These are phyloP conservation scores for Diplodia intermedia DNA, from an alignment of 2,329 filamentous ascomycete species.

Conservation along the genomic window DNA sequence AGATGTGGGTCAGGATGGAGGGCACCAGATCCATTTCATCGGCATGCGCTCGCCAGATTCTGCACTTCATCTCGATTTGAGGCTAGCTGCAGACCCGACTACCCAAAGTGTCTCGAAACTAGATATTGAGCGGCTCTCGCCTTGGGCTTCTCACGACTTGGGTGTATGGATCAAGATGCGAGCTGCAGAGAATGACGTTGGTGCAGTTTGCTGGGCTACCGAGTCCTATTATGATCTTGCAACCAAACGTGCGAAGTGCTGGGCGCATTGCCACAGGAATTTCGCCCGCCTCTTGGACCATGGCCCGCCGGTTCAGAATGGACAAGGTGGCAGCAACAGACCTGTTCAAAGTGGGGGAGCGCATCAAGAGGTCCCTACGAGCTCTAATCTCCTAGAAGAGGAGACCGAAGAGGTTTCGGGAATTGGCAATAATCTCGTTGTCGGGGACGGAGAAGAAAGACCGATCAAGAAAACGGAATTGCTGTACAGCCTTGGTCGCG, in stretches of 20 bases:
- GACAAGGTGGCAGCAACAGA: background rate
- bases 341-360: conserved; percentile 32
- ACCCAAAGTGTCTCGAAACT: conserved; percentile 61
- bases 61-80: conserved; percentile 64
- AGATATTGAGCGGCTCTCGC: conserved; percentile 62
- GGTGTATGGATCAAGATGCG: conserved; percentile 58
- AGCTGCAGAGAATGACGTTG: conserved; percentile 59
- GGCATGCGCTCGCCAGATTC: conserved; percentile 59
- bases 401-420: conserved; percentile 37
- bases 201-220: conserved; percentile 70
- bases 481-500: conserved; percentile 52
- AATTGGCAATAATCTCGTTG: conserved; percentile 32
- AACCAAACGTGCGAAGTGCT: conserved; percentile 66
- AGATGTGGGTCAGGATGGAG: conserved; percentile 24
- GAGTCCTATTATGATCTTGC: conserved; percentile 71
- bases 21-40: conserved; percentile 58
- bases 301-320: background rate
- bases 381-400: conserved; percentile 36
- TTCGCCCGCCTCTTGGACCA: conserved; percentile 47
- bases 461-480: conserved; percentile 54
- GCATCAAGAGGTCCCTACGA: conserved; percentile 40
- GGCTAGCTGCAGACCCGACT: conserved; percentile 62
- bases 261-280: conserved; percentile 62
- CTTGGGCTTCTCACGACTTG: conserved; percentile 65
- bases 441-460: background rate